Percentiles rank a stretch among this genome's conserved stretches.
Conservation (phyloP, 1,284 basidiomycete species). For the Cutaneotrichosporon sp. region DNA sequence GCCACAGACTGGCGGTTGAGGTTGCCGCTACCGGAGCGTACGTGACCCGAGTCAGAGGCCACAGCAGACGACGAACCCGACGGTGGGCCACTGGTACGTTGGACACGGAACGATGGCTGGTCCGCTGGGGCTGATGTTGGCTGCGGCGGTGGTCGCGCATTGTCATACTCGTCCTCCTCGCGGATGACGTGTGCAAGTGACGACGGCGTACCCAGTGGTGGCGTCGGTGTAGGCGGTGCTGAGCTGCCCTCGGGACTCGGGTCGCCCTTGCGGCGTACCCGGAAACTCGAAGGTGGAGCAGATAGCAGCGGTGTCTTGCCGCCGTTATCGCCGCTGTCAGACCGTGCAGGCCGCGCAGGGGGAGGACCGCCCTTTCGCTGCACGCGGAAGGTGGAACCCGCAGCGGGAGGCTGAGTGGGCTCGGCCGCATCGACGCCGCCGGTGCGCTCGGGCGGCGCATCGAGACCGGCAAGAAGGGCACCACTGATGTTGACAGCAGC, state of each 20-base stretch:
- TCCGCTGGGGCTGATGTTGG: neutral
- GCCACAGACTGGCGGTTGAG: neutral
- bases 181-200: neutral
- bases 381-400: slow-evolving; percentile 2
- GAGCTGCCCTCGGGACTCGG: neutral
- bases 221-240: neutral
- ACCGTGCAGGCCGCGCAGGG: neutral
- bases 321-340: neutral
- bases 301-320: neutral
- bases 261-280: slow-evolving; percentile 2
- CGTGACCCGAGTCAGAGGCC: neutral
- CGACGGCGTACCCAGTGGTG: neutral
- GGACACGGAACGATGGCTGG: neutral
- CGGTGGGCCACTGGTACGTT: neutral
- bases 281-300: slow-evolving; percentile 1
- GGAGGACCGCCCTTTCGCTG: slow-evolving; percentile 5
- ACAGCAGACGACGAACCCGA: neutral
- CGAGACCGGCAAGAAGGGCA: slow-evolving; percentile 38
- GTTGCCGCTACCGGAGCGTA: no score
- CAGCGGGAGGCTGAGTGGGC: neutral
- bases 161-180: slow-evolving; percentile 1
- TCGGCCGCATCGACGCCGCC: neutral
- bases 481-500: slow-evolving; percentile 37
- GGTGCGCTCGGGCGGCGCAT: neutral
- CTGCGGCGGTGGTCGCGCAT: neutral